These are phyloP conservation scores for Plasmodium fragile DNA, from an alignment of 169 alveolate genomes.

Conservation along the genomic window DNA sequence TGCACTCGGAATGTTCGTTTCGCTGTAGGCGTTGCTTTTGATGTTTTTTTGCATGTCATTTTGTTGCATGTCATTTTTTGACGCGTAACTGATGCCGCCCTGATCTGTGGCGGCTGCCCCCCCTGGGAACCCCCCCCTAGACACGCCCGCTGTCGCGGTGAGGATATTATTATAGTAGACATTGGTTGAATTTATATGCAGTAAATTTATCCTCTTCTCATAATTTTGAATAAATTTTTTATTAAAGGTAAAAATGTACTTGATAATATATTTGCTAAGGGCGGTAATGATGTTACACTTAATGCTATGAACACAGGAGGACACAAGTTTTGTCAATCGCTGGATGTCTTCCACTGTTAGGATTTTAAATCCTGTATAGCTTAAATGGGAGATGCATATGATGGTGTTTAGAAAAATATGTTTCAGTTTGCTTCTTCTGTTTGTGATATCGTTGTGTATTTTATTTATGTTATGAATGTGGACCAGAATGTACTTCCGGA, in stretches of 20 bases:
- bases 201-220: constrained; percentile 65
- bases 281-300: constrained; percentile 70
- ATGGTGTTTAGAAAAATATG: constrained; percentile 60
- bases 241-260: constrained; percentile 70
- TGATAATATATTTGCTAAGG: constrained; percentile 59
- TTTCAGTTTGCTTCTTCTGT: constrained; percentile 65
- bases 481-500: constrained; percentile 55
- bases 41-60: not conserved
- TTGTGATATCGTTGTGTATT: constrained; percentile 41
- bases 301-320: constrained; percentile 64
- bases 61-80: not conserved
- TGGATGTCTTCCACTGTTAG: constrained; percentile 49
- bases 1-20: not conserved
- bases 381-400: constrained; percentile 71
- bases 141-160: not conserved
- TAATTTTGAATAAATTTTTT: constrained; percentile 66
- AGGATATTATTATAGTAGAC: constrained; percentile 61
- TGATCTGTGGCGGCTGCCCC: not conserved
- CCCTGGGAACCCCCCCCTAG: not conserved
- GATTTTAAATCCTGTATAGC: constrained; percentile 69
- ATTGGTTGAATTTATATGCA: constrained; percentile 74
- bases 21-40: not conserved
- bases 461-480: constrained; percentile 60
- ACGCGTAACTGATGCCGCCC: not conserved
- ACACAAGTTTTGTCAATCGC: constrained; percentile 32